Percentiles rank a stretch among this genome's conserved stretches.
Conservation (phyloP, 352 stramenopile species). For the Pythium chondricola region DNA sequence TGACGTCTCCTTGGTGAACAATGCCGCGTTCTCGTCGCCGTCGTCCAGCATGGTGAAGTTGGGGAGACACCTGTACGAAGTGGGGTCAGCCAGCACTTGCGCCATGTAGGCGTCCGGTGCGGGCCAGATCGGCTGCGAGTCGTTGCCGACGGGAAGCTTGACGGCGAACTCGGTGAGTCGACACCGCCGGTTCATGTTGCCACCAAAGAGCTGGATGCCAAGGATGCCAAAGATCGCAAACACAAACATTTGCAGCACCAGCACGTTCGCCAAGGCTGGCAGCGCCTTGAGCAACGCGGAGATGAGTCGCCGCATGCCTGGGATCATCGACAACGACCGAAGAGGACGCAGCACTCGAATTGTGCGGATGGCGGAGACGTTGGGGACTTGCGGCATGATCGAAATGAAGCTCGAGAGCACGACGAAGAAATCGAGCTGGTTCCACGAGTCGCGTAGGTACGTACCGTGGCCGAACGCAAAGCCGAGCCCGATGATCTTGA, state of each 20-base stretch:
- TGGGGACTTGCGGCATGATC: conserved; percentile 55
- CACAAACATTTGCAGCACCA: conserved; percentile 87
- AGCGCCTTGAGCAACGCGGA: conserved; percentile 79
- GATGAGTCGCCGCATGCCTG: conserved; percentile 75
- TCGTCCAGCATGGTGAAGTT: conserved; percentile 36
- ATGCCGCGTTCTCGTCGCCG: conserved; percentile 23
- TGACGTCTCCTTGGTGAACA: conserved; percentile 61
- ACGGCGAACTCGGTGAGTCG: conserved; percentile 73
- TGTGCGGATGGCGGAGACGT: conserved; percentile 77
- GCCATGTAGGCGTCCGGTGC: conserved; percentile 39
- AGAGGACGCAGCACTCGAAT: conserved; percentile 87
- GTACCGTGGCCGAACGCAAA: conserved; percentile 46
- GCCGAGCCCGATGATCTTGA: conserved; percentile 91
- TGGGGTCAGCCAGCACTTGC: conserved; percentile 30
- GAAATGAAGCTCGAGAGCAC: conserved; percentile 71
- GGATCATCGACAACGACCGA: conserved; percentile 85
- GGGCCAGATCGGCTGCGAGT: conserved; percentile 34
- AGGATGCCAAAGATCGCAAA: conserved; percentile 91
- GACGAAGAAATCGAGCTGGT: conserved; percentile 90
- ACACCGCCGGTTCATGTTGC: conserved; percentile 76
- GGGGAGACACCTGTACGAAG: conserved; percentile 32
- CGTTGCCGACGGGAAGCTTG: conserved; percentile 33
- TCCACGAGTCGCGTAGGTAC: conserved; percentile 87
- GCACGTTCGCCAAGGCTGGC: conserved; percentile 81
- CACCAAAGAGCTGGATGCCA: conserved; percentile 84